Evolutionary conservation across 768 basidiomycete genomes (phyloP).

Genomic region (Phlebiopsis flavidoalba): DNA sequence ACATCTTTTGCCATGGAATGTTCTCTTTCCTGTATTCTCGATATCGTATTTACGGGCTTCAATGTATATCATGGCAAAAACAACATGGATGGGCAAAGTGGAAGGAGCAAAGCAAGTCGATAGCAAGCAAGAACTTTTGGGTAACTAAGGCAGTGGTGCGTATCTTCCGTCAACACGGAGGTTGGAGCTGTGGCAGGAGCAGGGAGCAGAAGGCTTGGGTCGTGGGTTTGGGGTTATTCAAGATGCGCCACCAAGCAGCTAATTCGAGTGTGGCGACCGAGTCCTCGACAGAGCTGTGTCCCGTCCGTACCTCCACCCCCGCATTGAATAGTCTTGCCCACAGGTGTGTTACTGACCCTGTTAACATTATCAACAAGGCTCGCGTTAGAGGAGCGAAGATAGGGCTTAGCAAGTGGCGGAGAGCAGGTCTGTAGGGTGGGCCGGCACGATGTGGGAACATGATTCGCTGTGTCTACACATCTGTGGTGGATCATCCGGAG

Average conservation of each 20-base stretch:
- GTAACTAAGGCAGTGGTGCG: neutral
- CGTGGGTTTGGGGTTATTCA: slow-evolving; percentile 49
- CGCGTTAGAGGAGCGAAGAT: too few species aligned
- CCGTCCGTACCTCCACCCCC: slow-evolving; percentile 68
- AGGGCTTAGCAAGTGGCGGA: slow-evolving; percentile 70
- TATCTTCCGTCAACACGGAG: neutral
- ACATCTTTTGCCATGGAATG: neutral
- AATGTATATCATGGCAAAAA: slow-evolving; percentile 1
- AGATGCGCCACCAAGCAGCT: slow-evolving; percentile 68
- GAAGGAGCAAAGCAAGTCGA: neutral
- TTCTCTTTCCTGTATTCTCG: neutral
- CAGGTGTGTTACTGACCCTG: slow-evolving; percentile 83
- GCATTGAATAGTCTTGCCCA: slow-evolving; percentile 76
- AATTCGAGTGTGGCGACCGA: slow-evolving; percentile 85
- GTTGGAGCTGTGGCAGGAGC: neutral
- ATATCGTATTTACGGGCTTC: neutral
- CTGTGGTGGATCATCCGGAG: slow-evolving; percentile 81
- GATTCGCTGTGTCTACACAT: slow-evolving; percentile 82
- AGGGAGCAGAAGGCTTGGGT: slow-evolving; percentile 12
- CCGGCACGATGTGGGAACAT: slow-evolving; percentile 86
- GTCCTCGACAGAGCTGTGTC: slow-evolving; percentile 91
- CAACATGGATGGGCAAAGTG: neutral
- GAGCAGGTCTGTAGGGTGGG: slow-evolving; percentile 66
- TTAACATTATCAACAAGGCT: neutral
- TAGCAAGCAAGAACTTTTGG: neutral